Evolutionary conservation across 768 basidiomycete genomes (phyloP).

Genomic region (Amanita pallidorosea): DNA sequence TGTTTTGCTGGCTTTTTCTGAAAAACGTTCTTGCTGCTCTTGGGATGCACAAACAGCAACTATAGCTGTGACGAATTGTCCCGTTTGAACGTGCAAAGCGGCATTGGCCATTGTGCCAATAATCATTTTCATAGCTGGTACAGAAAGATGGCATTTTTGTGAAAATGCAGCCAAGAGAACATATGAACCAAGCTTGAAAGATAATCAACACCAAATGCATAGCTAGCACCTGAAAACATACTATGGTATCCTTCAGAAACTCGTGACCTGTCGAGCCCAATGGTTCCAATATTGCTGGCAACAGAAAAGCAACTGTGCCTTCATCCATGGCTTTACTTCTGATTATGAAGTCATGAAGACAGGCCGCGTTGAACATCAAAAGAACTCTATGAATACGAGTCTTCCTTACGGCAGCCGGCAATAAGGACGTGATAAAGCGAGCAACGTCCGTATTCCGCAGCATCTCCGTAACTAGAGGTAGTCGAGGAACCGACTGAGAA

Average conservation of each 20-base stretch:
- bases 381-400: slow-evolving; percentile 54
- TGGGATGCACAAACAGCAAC: slow-evolving; percentile 60
- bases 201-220: slow-evolving; percentile 62
- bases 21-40: slow-evolving; percentile 37
- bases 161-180: slow-evolving; percentile 65
- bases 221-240: slow-evolving; percentile 19
- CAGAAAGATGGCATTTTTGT: slow-evolving; percentile 48
- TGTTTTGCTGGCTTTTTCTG: slow-evolving; percentile 25
- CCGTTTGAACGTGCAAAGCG: slow-evolving; percentile 34
- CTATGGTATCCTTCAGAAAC: slow-evolving; percentile 42
- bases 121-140: slow-evolving; percentile 50
- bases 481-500: slow-evolving; percentile 61
- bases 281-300: slow-evolving; percentile 56
- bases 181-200: slow-evolving; percentile 71
- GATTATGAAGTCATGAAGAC: slow-evolving; percentile 70
- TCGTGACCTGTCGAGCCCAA: slow-evolving; percentile 27
- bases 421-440: slow-evolving; percentile 55
- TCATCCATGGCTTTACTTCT: slow-evolving; percentile 48
- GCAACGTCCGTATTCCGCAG: slow-evolving; percentile 57
- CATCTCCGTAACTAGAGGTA: slow-evolving; percentile 71
- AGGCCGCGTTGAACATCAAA: slow-evolving; percentile 73
- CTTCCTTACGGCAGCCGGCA: slow-evolving; percentile 48
- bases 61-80: slow-evolving; percentile 55
- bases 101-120: slow-evolving; percentile 41
- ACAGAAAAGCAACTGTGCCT: slow-evolving; percentile 49